Percentiles rank a stretch among this genome's conserved stretches.
Conservation (phyloP, 192 early-diverging fungal species). For the Backusella circina region DNA sequence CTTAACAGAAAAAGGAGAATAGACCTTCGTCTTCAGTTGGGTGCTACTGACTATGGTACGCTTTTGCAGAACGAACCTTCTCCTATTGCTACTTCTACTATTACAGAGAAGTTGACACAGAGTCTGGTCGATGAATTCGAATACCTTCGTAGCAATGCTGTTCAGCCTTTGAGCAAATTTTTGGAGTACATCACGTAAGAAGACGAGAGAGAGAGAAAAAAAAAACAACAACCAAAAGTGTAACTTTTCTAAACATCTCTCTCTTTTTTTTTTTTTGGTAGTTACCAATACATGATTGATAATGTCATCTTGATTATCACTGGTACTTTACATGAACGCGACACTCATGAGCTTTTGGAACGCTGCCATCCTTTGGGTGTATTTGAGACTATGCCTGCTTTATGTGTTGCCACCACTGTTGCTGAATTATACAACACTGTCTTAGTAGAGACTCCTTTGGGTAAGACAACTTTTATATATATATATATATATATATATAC, state of each 20-base stretch:
- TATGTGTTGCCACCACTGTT: slow-evolving; percentile 96
- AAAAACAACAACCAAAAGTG: no score
- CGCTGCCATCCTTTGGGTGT: slow-evolving; percentile 97
- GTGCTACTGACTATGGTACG: slow-evolving; percentile 92
- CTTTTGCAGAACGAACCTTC: slow-evolving; percentile 96
- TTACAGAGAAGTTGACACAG: slow-evolving; percentile 85
- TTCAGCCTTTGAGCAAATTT: slow-evolving; percentile 82
- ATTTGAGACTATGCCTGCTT: slow-evolving; percentile 97
- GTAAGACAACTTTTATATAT: slow-evolving; percentile 42
- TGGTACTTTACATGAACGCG: slow-evolving; percentile 96
- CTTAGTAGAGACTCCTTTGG: slow-evolving; percentile 92
- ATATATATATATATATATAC: no score
- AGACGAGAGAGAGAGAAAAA: no score
- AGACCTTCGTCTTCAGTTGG: slow-evolving; percentile 95
- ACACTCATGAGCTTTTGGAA: slow-evolving; percentile 95
- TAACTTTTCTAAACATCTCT: neutral
- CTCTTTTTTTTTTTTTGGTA: slow-evolving; percentile 33
- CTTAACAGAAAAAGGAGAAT: neutral
- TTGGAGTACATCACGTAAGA: slow-evolving; percentile 94
- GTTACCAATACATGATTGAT: slow-evolving; percentile 99
- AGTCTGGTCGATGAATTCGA: slow-evolving; percentile 91
- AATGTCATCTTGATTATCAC: slow-evolving; percentile 98
- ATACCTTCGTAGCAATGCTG: slow-evolving; percentile 84
- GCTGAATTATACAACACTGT: slow-evolving; percentile 95
- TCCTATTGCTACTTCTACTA: slow-evolving; percentile 88